Evolutionary conservation across 2,329 filamentous ascomycete species (phyloP), one percentile per base, ranked within the genome.

Genomic region (Cryphonectria naterciae): DNA sequence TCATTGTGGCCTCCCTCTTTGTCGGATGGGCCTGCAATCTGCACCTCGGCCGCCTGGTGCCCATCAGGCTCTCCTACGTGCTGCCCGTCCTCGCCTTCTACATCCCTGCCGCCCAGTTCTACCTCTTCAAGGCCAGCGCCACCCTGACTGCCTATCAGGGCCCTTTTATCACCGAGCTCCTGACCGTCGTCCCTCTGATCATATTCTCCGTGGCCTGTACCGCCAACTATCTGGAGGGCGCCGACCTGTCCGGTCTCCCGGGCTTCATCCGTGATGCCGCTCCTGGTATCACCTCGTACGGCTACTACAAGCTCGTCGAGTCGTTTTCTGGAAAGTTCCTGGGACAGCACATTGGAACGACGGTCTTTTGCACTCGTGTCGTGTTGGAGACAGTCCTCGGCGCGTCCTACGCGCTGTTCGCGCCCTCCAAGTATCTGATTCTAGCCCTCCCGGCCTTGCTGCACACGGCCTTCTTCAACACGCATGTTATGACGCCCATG

Each of bases 61-160:
- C 84, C 77, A 52, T 87, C 78, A 79, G 85, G 78, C 79, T 87
- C 70, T 76, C 82, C 77, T 75, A 84, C 67, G 82, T 92, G 73
- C 83, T 96, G 7, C 92, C 94, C 4, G 81, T 97, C 11, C 81
- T 96, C 58, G 93, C 94, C 5, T 87, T 92, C 72, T 94, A 90
- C 82, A 88, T 93, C 35, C 95, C 95, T 0, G 83, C 88, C 11
- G 80, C 92, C 22, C 94, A 98, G 78, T 92, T 87, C 77, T 85
- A 90, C 62, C 80, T 96, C n/a, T 92, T 91, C 77, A 83, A 85
- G 68, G 83, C 87, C 77, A 97, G 93, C 80, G 85, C 83, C 5
- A 76, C 81, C 11, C 81, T 97, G 28, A 93, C 93, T 0, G 89
- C 91, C 22, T 83, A 86, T 10, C 88, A 88, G 77, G 96, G 95